phyloP scores from a whole-genome alignment of 176 grass and related monocot genomes.

The Hordeum vulgare region DNA sequence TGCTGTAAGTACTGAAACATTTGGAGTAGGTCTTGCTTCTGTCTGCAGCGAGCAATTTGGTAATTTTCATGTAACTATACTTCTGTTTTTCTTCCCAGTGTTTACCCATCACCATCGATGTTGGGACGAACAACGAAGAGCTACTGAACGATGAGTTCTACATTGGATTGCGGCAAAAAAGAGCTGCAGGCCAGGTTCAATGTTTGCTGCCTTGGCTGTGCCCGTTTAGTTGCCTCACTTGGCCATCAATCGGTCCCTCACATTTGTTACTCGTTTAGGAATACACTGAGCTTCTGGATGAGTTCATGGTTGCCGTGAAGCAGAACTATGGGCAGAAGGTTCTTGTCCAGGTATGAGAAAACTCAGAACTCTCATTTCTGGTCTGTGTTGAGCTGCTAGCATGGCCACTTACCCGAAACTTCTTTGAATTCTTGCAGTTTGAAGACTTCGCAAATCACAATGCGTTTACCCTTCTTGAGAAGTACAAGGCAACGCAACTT shows the following conservation, averaged over 20 bases:
- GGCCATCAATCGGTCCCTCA: neutral
- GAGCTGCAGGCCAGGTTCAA: conserved; percentile 72
- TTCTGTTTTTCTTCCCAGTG: conserved; percentile 32
- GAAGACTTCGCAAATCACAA: conserved; percentile 96
- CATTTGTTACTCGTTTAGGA: conserved; percentile 41
- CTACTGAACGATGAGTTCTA: conserved; percentile 92
- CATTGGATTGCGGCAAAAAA: conserved; percentile 67
- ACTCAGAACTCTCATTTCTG: neutral
- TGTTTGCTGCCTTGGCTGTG: neutral
- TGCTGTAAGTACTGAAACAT: conserved; percentile 33
- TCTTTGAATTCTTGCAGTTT: conserved; percentile 40
- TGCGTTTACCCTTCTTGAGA: conserved; percentile 85
- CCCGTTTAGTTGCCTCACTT: neutral
- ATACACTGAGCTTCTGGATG: conserved; percentile 66
- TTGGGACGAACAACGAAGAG: conserved; percentile 88
- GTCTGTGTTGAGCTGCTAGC: neutral
- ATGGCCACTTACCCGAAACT: neutral
- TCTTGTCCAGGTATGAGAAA: conserved; percentile 67
- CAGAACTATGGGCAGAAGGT: conserved; percentile 90
- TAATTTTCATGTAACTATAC: neutral
- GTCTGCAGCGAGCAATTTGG: neutral
- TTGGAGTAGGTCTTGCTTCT: neutral
- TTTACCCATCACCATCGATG: conserved; percentile 88
- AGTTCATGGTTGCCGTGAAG: conserved; percentile 85
- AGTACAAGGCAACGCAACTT: conserved; percentile 73